These are phyloP conservation scores for Pseudogymnoascus sp. DNA, from an alignment of 2,329 filamentous ascomycete genomes.

Conservation along the genomic window DNA sequence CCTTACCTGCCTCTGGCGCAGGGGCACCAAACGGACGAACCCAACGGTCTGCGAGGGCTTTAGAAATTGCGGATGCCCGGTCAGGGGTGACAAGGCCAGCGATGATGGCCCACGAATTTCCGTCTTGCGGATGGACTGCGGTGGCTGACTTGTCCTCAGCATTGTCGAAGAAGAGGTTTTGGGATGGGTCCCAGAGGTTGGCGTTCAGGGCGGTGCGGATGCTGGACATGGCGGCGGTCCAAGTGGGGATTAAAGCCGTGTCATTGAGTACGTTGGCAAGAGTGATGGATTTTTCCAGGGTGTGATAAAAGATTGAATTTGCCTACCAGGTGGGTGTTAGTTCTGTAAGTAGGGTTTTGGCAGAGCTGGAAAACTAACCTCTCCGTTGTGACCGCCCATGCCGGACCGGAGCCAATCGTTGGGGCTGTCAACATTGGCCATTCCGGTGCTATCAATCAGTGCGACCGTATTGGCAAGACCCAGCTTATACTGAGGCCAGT, in stretches of 20 bases:
- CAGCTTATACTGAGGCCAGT: constrained; percentile 44
- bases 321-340: background rate
- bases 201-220: constrained; percentile 32
- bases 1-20: constrained; percentile 40
- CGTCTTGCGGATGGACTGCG: constrained; percentile 53
- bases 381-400: constrained; percentile 28
- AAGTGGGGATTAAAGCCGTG: constrained; percentile 32
- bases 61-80: constrained; percentile 36
- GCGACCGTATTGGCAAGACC: constrained; percentile 41
- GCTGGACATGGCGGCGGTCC: constrained; percentile 26
- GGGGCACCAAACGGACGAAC: constrained; percentile 34
- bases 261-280: constrained; percentile 26
- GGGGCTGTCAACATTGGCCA: constrained; percentile 4
- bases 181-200: constrained; percentile 40
- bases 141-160: constrained; percentile 34
- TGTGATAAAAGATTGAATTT: constrained; percentile 1
- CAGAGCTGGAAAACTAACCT: constrained; percentile 15
- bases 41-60: constrained; percentile 22
- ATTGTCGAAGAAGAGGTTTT: constrained; percentile 40
- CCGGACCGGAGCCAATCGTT: constrained; percentile 28
- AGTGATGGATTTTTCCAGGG: background rate
- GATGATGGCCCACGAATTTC: constrained; percentile 48
- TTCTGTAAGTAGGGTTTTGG: background rate
- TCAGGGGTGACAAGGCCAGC: constrained; percentile 37
- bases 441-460: background rate